Conservation (phyloP, 305 asterid genomes). For the Fraxinus paxiana region DNA sequence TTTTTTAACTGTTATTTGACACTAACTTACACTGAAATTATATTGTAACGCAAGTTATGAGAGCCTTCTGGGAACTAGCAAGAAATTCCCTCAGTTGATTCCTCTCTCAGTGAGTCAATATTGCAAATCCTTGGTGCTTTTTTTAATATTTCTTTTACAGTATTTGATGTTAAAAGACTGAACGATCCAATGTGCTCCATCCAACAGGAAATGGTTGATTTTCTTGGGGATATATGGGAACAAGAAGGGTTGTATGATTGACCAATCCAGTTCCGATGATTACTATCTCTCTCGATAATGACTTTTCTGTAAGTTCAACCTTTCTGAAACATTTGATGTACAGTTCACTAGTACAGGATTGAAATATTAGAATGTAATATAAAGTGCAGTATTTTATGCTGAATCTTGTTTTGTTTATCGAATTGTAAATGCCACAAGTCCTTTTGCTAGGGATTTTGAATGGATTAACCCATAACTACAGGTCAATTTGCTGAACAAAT, state of each 20-base stretch:
- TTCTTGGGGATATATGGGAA: constrained; percentile 41
- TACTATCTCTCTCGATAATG: not conserved
- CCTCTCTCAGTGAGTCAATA: constrained; percentile 37
- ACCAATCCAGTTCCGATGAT: not conserved
- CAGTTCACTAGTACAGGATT: not conserved
- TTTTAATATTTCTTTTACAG: not conserved
- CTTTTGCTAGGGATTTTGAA: not conserved
- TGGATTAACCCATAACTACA: not conserved
- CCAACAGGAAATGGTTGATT: constrained; percentile 40
- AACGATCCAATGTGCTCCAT: constrained; percentile 9
- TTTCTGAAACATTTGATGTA: constrained; percentile 1
- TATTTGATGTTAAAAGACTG: not conserved
- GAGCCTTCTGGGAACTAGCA: constrained; percentile 38
- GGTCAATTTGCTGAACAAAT: not conserved
- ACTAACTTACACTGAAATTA: not conserved
- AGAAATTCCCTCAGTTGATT: constrained; percentile 34
- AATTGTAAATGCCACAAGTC: not conserved
- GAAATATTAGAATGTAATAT: not conserved
- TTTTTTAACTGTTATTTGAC: not conserved
- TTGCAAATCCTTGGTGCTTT: not conserved
- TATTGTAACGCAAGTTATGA: constrained; percentile 37
- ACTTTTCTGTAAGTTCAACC: not conserved
- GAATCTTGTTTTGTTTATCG: not conserved
- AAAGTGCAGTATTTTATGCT: not conserved
- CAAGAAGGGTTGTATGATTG: constrained; percentile 43